phyloP scores from a whole-genome alignment of 177 flowering plant species.

The Vitis hybrid region DNA sequence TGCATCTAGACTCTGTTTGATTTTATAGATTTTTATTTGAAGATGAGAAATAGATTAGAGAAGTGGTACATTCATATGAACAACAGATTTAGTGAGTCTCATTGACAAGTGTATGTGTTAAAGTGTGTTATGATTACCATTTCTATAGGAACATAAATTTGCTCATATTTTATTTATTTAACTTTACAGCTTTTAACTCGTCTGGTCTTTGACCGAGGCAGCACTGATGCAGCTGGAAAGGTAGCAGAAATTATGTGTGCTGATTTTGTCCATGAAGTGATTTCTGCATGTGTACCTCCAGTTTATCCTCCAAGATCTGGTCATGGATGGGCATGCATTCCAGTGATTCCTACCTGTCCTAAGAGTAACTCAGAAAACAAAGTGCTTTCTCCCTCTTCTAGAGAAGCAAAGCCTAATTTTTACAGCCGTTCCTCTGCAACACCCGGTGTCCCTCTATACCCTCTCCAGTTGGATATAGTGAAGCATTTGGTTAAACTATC shows the following conservation, averaged over 20 bases:
- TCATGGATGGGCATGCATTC: slow-evolving; percentile 98
- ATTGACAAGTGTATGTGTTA: background rate
- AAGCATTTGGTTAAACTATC: slow-evolving; percentile 91
- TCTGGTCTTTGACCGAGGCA: slow-evolving; percentile 91
- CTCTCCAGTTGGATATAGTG: slow-evolving; percentile 83
- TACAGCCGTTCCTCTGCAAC: slow-evolving; percentile 49
- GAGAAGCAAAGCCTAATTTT: slow-evolving; percentile 61
- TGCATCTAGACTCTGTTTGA: too few relatives aligned
- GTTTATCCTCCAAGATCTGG: slow-evolving; percentile 93
- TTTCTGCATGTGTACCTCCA: slow-evolving; percentile 98
- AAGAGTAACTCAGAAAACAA: slow-evolving; percentile 51
- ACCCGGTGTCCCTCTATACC: slow-evolving; percentile 72
- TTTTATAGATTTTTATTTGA: background rate
- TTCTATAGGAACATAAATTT: background rate
- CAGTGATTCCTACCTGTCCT: slow-evolving; percentile 55
- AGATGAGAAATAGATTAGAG: background rate
- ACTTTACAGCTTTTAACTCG: slow-evolving; percentile 92
- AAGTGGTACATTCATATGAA: background rate
- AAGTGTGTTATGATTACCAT: background rate
- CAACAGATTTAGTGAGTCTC: background rate
- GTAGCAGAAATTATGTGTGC: slow-evolving; percentile 92
- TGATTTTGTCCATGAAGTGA: slow-evolving; percentile 97
- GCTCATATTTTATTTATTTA: slow-evolving; percentile 18
- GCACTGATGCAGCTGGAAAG: slow-evolving; percentile 97
- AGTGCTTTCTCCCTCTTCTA: slow-evolving; percentile 50